Base-by-base conservation (phyloP, 805 yeast genomes). In the Candida piceae region DNA sequence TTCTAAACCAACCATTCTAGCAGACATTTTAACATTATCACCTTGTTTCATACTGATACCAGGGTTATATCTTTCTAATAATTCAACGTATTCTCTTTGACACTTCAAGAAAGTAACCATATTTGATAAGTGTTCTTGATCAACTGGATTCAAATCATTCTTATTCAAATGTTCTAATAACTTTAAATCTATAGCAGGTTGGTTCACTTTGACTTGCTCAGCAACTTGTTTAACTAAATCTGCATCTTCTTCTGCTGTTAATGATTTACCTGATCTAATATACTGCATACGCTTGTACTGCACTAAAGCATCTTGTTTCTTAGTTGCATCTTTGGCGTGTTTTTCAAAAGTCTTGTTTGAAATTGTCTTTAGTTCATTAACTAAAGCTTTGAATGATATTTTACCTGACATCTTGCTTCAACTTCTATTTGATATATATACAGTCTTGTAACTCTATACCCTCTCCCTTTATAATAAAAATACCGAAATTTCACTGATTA, bases 51-150 rank as follows among this genome's bases (percentile, higher is more conserved):
- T 75, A 18, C 76, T 76, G 42, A 82, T 67, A 3, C 95, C 93
- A 3, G 95, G 90, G 52, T 89, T 86, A 60, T 90, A 93, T 48
- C 95, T 72, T 48, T 84, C 93, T 30, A 89, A 66, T 32, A 90
- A 68, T 46, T 80, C 89, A 42, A 76, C 78, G 62, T 87, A 90
- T 10, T 69, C 76, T 45, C 93, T 69, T 59, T 90, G 97, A 44
- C 80, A 76, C 35, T 69, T 67, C 36, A 90, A 63, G 54, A 76
- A 90, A 8, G 69, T 63, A 4, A 74, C 64, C 11, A 84, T 70
- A 52, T 84, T 88, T n/a, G 56, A 48, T 32, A 81, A 60, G 50
- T 80, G 78, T 23, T 60, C 48, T 37, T 43, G 42, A 28, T 53
- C 56, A 10, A 48, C 45, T 4, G 29, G 17, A 26, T 26, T 16